These are phyloP conservation scores for Phytophthora pisi DNA, from an alignment of 352 stramenopile genomes.

Conservation along the genomic window DNA sequence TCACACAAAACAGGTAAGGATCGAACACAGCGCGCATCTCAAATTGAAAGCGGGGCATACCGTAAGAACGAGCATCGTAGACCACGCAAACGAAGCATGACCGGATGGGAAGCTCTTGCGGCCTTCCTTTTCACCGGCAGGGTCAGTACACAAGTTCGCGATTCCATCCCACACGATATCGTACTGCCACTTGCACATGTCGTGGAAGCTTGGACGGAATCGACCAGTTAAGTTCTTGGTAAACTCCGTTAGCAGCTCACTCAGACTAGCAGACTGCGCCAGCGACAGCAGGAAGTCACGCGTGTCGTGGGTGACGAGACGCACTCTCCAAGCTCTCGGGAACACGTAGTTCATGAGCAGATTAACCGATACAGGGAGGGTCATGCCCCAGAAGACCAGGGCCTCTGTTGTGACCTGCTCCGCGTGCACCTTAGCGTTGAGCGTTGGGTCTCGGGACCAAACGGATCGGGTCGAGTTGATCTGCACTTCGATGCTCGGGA, in stretches of 20 bases:
- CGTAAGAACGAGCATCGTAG: slow-evolving; percentile 78
- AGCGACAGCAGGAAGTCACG: slow-evolving; percentile 73
- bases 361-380: slow-evolving; percentile 51
- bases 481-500: slow-evolving; percentile 52
- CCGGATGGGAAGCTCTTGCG: slow-evolving; percentile 75
- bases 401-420: slow-evolving; percentile 58
- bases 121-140: slow-evolving; percentile 57
- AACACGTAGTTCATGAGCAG: slow-evolving; percentile 65
- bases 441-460: slow-evolving; percentile 54
- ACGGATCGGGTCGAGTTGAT: slow-evolving; percentile 44
- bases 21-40: neutral
- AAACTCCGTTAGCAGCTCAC: slow-evolving; percentile 69
- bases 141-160: slow-evolving; percentile 58
- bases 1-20: neutral
- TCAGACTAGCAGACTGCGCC: slow-evolving; percentile 51
- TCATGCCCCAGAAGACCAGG: slow-evolving; percentile 39
- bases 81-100: slow-evolving; percentile 72
- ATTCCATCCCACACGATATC: slow-evolving; percentile 66
- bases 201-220: slow-evolving; percentile 75
- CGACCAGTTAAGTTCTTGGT: slow-evolving; percentile 71
- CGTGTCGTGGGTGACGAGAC: slow-evolving; percentile 63
- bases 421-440: slow-evolving; percentile 47
- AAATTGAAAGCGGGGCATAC: slow-evolving; percentile 22
- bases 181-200: slow-evolving; percentile 82
- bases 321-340: slow-evolving; percentile 46